Conservation (phyloP, 805 yeast genomes). For the Candida railenensis region DNA sequence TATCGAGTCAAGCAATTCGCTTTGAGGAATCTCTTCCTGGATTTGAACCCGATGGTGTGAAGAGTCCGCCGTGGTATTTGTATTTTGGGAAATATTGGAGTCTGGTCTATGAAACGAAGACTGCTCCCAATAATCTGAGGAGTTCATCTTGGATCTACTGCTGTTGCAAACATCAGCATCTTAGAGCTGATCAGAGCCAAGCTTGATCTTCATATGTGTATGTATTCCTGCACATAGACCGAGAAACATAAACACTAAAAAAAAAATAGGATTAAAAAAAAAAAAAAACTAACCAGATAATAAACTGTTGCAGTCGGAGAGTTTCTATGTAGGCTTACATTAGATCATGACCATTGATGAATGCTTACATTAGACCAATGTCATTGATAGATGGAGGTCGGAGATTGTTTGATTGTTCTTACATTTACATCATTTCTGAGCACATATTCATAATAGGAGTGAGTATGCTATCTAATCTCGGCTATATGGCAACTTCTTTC, state of each 20-base stretch:
- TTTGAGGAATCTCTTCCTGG: slow-evolving; percentile 27
- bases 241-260: background rate
- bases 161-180: background rate
- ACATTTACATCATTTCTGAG: background rate
- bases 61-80: slow-evolving; percentile 3
- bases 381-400: too few relatives aligned
- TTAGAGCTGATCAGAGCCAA: background rate
- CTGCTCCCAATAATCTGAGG: slow-evolving; percentile 28
- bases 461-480: background rate
- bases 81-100: background rate
- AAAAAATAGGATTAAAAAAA: too few relatives aligned
- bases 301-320: too few relatives aligned
- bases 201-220: background rate
- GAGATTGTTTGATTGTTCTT: too few relatives aligned
- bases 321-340: too few relatives aligned
- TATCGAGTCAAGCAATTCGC: slow-evolving; percentile 29
- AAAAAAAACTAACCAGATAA: too few relatives aligned
- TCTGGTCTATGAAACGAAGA: slow-evolving; percentile 7
- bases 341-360: background rate
- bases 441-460: background rate
- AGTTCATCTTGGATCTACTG: slow-evolving; percentile 14
- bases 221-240: background rate
- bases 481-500: slow-evolving; percentile 12
- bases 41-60: slow-evolving; percentile 25
- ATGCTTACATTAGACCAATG: background rate